Evolutionary conservation across 495 filamentous ascomycete species (phyloP), one percentile per base, ranked within the genome.

Genomic region (Xylaria sp.): DNA sequence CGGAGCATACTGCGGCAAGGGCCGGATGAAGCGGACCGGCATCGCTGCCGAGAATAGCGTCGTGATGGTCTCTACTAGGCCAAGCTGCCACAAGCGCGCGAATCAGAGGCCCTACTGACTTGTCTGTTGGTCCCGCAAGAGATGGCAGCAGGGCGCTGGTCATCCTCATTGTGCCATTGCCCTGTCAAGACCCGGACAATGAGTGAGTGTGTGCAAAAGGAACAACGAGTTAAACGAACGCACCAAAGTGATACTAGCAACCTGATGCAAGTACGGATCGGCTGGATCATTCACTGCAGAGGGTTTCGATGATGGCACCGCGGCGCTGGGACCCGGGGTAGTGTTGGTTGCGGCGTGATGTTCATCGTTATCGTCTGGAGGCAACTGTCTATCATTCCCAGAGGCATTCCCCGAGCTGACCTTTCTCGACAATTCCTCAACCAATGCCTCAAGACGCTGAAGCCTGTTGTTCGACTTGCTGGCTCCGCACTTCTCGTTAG

Each of bases 51-150:
- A 74, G 65, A 48, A 85, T 81, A 24, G 75, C 31, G 21, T 84
- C 76, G 37, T 83, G 73, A 62, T 84, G 81, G 12, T 52, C 21
- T 55, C 80, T 73, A 37, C 58, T 76, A 17, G 83, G 83, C 82
- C 82, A 85, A 46, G 70, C 80, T 11, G 72, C 69, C n/a, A 82
- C 61, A 3, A 85, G 76, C 0, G 76, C 71, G 43, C 55, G 70
- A 40, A 63, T 70, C 40, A 84, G 1, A 6, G 68, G 70, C 0
- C 6, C 43, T 14, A 78, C 74, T 58, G 76, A 61, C 58, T 77
- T 74, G 37, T 66, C 73, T 29, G 24, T 53, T 12, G 44, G 29
- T 41, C 66, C 50, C 24, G 46, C 31, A 40, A 59, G 55, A 66
- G 70, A 41, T 66, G 44, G 46, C 58, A 65, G 66, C 26, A 33